phyloP scores from a whole-genome alignment of 192 early-diverging fungal genomes.

The Coemansia umbellata region DNA sequence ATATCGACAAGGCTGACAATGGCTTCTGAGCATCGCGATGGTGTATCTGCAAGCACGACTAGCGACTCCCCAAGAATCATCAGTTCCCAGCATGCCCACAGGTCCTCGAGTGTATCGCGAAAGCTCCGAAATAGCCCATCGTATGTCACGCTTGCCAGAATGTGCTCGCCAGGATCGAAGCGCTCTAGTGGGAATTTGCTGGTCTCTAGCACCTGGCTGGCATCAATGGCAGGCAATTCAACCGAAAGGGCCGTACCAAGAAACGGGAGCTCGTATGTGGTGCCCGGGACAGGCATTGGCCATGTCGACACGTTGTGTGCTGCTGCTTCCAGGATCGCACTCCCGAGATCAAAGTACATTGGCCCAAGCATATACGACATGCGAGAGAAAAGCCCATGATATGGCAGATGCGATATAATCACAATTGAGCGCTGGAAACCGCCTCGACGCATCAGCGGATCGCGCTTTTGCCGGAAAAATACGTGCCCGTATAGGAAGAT shows the following conservation, averaged over 20 bases:
- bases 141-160: conserved; percentile 63
- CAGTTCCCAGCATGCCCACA: conserved; percentile 94
- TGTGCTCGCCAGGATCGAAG: conserved; percentile 66
- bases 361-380: conserved; percentile 73
- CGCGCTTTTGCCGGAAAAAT: conserved; percentile 90
- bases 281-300: conserved; percentile 54
- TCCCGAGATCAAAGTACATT: conserved; percentile 75
- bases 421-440: conserved; percentile 93
- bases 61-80: conserved; percentile 88
- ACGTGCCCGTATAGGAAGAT: conserved; percentile 76
- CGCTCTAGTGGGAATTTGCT: conserved; percentile 63
- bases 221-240: conserved; percentile 60
- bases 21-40: conserved; percentile 79
- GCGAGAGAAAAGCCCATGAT: conserved; percentile 78
- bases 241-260: conserved; percentile 65
- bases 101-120: conserved; percentile 68
- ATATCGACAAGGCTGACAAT: conserved; percentile 82
- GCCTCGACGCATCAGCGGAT: conserved; percentile 78
- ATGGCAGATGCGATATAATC: conserved; percentile 83
- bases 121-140: conserved; percentile 76
- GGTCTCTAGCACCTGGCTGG: conserved; percentile 72
- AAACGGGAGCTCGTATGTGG: conserved; percentile 68
- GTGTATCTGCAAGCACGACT: conserved; percentile 84
- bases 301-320: conserved; percentile 75
- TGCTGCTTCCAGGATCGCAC: conserved; percentile 74